Evolutionary conservation across 176 grass and related monocot genomes (phyloP).

Genomic region (Triticum turgidum): DNA sequence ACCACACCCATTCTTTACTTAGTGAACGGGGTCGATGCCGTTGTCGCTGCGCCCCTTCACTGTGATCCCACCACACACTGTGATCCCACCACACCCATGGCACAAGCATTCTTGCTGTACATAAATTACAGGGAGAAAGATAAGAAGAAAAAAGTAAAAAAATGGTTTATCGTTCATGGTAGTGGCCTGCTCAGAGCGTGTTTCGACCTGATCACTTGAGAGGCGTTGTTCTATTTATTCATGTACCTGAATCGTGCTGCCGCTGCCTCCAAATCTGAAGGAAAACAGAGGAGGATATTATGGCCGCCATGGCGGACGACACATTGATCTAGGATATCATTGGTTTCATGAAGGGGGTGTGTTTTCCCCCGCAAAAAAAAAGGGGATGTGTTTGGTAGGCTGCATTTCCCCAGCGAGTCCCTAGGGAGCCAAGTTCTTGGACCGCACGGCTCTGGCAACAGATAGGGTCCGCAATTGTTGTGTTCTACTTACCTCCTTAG

Average conservation of each 20-base stretch:
- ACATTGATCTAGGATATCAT: too few relatives aligned
- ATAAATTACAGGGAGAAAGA: slow-evolving; percentile 24
- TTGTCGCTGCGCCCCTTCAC: not conserved
- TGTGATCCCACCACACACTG: not conserved
- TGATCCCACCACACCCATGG: not conserved
- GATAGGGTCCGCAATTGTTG: too few relatives aligned
- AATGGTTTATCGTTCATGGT: not conserved
- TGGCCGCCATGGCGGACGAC: not conserved
- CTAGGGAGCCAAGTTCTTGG: too few relatives aligned
- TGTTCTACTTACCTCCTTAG: too few relatives aligned
- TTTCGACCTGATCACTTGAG: not conserved
- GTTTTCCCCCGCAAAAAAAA: too few relatives aligned
- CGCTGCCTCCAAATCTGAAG: not conserved
- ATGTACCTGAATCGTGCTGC: not conserved
- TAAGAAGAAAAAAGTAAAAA: not conserved
- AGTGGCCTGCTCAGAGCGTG: not conserved
- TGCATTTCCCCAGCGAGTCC: too few relatives aligned
- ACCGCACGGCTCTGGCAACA: too few relatives aligned
- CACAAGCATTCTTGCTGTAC: slow-evolving; percentile 61
- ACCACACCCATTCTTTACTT: slow-evolving; percentile 63
- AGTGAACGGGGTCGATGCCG: slow-evolving; percentile 20
- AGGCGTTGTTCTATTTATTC: not conserved
- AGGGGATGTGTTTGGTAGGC: too few relatives aligned
- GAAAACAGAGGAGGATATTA: not conserved
- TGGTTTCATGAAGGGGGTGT: too few relatives aligned